These are phyloP conservation scores for Suillus luteus DNA, from an alignment of 768 basidiomycete species.

Conservation along the genomic window DNA sequence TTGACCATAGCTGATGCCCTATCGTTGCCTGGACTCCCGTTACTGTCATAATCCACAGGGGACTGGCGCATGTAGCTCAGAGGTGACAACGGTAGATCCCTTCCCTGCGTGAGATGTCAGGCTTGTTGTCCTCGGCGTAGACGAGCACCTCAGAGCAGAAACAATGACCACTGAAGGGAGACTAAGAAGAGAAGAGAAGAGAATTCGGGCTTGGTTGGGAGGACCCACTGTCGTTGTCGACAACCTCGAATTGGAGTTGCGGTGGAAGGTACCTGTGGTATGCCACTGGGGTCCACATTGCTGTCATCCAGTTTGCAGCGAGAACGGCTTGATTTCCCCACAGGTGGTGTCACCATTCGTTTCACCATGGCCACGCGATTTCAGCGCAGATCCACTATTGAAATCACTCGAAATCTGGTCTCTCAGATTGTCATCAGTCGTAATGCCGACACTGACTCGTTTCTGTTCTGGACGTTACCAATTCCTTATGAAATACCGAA, in stretches of 20 bases:
- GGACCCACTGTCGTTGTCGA: not conserved
- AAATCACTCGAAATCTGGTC: not conserved
- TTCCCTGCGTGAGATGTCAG: not conserved
- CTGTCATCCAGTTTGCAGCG: not conserved
- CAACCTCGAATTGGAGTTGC: not conserved
- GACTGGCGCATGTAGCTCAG: not conserved
- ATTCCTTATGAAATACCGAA: slow-evolving; percentile 31
- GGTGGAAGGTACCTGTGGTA: not conserved
- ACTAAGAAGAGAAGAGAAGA: not conserved
- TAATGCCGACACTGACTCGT: not conserved
- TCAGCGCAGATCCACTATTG: not conserved
- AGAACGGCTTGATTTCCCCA: not conserved
- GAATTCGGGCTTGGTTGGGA: not conserved
- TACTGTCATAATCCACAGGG: not conserved
- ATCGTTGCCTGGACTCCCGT: not conserved
- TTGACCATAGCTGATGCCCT: not conserved
- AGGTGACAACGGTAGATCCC: not conserved
- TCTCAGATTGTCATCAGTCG: not conserved
- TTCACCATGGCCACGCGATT: not conserved
- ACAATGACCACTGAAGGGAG: too few species aligned
- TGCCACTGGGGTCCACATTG: not conserved
- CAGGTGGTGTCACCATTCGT: too few species aligned
- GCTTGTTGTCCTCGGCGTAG: not conserved
- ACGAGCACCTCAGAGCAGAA: not conserved
- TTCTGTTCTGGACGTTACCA: not conserved